Base-by-base conservation (phyloP, 176 grass and related monocot genomes). In the Oryza glumipatula region DNA sequence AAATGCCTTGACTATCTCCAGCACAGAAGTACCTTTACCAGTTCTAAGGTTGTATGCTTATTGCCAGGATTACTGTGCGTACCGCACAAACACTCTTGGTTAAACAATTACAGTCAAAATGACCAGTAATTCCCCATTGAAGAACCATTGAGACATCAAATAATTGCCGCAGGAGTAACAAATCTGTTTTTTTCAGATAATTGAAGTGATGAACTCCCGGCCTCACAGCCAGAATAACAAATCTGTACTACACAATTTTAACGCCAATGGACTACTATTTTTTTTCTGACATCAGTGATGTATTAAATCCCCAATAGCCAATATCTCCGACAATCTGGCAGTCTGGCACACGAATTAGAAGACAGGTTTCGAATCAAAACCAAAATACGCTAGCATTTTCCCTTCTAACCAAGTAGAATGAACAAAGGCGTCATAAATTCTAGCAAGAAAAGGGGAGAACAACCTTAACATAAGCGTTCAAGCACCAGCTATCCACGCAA, bases 1-100 rank as follows among this genome's bases (percentile, higher is more conserved):
- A 66, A 99, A 99, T 88, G 94, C 94, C 85, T 83, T 84, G 44
- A 99, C 94, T 85, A 96, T 99, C 86, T 99, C 94, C 83, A 99
- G 73, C 11, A 99, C 96, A 33, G 96, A 94, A 38, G 94, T 99
- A 33, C 94, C 94, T 54, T 92, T 96, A 84, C 96, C 96, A 16
- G 91, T 89, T 32, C 30, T 32, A 32, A 32, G 2, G 30, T 32
- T 32, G 2, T 32, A 32, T 32, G 2, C 30, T 32, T 32, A 32
- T 32, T 32, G 30, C 30, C 30, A 32, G 30, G 30, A 32, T 32
- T 32, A 32, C 30, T 32, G 30, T 32, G 30, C 30, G 2, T 32
- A 32, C 30, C 30, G 30, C 30, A 32, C 30, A 32, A 32, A 32
- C 30, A 32, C 30, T 32, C 30, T 32, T 32, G 30, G 30, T 32